Base-by-base conservation (phyloP, 176 grass and related monocot genomes). In the Phoenix dactylifera region DNA sequence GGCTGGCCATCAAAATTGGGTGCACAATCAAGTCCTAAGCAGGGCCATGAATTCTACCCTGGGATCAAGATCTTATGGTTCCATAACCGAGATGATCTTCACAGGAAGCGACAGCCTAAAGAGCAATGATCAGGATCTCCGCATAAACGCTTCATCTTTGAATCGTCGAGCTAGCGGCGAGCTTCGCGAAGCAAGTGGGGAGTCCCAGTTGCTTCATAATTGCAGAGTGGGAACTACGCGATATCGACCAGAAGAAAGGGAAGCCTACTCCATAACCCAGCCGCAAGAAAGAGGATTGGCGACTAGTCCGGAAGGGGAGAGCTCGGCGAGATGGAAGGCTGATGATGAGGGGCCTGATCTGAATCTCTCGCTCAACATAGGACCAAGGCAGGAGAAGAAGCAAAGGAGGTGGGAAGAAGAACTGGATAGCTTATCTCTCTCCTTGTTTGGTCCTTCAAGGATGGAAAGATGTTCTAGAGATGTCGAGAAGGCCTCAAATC, bases 291-390 rank as follows among this genome's bases (percentile, higher is more conserved):
- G 35, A 44, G 35, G 24, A 32, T 15, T 14, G 60, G 22, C 16
- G 24, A 22, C 61, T 16, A 25, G 19, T 49, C n/a, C 35, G 24
- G 5, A 16, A 50, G 19, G 18, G 20, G 19, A 7, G 4, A 24
- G 18, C 10, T 16, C 5, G 18, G 61, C 7, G 61, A 20, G 19
- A 48, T 7, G 3, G 19, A 23, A 66, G 16, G 22, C 23, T 10
- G 18, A n/a, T 15, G 18, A 69, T 44, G n/a, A 58, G 12, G 57
- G 49, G 23, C 68, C 16, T 6, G 68, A 71, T 60, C 68, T 71
- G 17, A 52, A 23, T 52, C 57, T 71, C 7, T 71, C 68, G 19
- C 68, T 71, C 1, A 19, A 22, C 14, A 57, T 52, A 4, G 32
- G 30, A 25, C 17, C 57, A 4, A 60, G 48, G 48, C 19, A 71